phyloP scores from a whole-genome alignment of 2,329 filamentous ascomycete genomes.

The Volutella citrinella region DNA sequence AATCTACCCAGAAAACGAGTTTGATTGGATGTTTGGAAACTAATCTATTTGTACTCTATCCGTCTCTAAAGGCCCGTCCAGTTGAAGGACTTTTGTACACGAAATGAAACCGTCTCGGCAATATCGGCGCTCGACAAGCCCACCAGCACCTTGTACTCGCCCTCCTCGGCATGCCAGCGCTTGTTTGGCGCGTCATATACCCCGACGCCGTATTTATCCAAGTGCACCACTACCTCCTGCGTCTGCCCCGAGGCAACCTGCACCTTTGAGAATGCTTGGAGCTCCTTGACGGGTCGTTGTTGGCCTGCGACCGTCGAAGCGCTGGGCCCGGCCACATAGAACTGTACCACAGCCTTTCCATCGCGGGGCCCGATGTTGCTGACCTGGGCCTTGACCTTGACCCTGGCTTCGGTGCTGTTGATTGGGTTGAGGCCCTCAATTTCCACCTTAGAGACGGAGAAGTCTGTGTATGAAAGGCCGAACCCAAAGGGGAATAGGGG shows the following conservation, averaged over 20 bases:
- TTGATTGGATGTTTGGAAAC: not conserved
- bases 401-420: not conserved
- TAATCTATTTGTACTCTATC: not conserved
- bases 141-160: not conserved
- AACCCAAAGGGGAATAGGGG: slow-evolving; percentile 11
- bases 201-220: slow-evolving; percentile 5
- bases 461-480: slow-evolving; percentile 10
- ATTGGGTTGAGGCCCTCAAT: too few species aligned
- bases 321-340: not conserved
- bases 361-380: not conserved
- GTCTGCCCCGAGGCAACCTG: not conserved
- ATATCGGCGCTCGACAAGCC: slow-evolving; percentile 2
- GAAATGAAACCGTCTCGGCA: not conserved
- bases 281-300: slow-evolving; percentile 1
- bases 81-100: not conserved
- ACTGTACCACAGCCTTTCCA: slow-evolving; percentile 4
- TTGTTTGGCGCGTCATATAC: not conserved
- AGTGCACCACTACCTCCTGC: not conserved
- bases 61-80: slow-evolving; percentile 1
- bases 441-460: too few species aligned
- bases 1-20: too few species aligned
- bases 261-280: slow-evolving; percentile 1
- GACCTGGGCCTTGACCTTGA: not conserved
- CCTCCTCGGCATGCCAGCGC: not conserved
- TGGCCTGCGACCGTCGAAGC: too few species aligned